Percentiles rank a stretch among this genome's conserved stretches.
Conservation (phyloP, 805 yeast species). For the Candida glaebosa region DNA sequence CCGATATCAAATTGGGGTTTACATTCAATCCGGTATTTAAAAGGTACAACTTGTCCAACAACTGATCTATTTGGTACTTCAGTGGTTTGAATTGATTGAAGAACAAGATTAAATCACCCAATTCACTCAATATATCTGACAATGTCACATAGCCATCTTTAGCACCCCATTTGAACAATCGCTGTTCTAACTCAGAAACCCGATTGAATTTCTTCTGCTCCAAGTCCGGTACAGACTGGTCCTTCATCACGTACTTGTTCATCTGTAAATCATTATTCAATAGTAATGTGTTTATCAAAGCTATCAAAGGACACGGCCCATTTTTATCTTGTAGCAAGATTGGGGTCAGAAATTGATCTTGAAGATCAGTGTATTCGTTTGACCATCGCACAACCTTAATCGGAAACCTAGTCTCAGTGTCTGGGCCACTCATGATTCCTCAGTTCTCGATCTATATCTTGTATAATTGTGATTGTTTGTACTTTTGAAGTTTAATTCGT, state of each 20-base stretch:
- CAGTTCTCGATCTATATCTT: background rate
- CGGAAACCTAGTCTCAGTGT: slow-evolving; percentile 6
- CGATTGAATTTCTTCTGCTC: slow-evolving; percentile 9
- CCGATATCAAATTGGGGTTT: slow-evolving; percentile 57
- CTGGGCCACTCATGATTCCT: background rate
- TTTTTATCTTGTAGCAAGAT: slow-evolving; percentile 74
- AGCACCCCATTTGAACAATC: slow-evolving; percentile 11
- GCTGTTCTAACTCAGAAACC: slow-evolving; percentile 15
- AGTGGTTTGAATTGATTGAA: slow-evolving; percentile 14
- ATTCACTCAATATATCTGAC: slow-evolving; percentile 41
- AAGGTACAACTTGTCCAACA: slow-evolving; percentile 57
- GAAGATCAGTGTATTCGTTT: slow-evolving; percentile 5
- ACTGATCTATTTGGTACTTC: slow-evolving; percentile 19
- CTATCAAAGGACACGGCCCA: slow-evolving; percentile 87
- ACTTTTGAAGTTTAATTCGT: background rate
- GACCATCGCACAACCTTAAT: slow-evolving; percentile 11
- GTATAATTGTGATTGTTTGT: background rate
- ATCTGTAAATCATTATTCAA: slow-evolving; percentile 40
- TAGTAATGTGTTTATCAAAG: slow-evolving; percentile 67
- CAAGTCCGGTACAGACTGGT: slow-evolving; percentile 2
- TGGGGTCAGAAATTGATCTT: slow-evolving; percentile 38
- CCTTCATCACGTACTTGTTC: slow-evolving; percentile 10
- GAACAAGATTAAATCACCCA: slow-evolving; percentile 45
- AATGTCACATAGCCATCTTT: slow-evolving; percentile 19
- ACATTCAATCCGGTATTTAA: slow-evolving; percentile 69